phyloP scores from a whole-genome alignment of 345 rosid species.

The Salix caprea region DNA sequence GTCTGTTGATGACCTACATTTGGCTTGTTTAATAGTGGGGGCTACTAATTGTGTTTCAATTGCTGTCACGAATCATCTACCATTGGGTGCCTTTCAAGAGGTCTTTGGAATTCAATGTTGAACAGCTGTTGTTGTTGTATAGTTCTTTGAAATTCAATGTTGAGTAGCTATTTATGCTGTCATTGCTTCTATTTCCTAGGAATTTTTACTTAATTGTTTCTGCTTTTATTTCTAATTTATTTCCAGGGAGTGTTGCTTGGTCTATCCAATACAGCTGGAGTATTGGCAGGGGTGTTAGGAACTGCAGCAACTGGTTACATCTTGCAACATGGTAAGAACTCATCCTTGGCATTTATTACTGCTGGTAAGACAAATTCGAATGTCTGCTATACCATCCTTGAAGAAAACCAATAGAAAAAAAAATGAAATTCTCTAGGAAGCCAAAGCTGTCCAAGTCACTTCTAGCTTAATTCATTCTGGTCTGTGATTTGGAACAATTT shows the following conservation, averaged over 20 bases:
- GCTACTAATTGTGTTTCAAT: neutral
- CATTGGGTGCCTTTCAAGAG: neutral
- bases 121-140: neutral
- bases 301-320: slow-evolving; percentile 94
- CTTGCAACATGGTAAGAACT: slow-evolving; percentile 69
- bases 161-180: neutral
- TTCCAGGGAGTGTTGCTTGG: slow-evolving; percentile 87
- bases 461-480: neutral
- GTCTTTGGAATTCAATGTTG: neutral
- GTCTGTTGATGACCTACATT: neutral
- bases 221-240: neutral
- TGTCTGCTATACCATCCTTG: neutral
- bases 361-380: neutral
- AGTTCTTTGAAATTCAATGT: neutral
- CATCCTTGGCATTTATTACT: neutral
- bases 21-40: neutral
- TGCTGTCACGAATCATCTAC: neutral
- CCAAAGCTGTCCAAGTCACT: neutral
- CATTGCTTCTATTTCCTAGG: neutral
- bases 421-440: neutral
- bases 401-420: neutral
- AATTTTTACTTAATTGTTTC: neutral
- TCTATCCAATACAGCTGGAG: slow-evolving; percentile 91
- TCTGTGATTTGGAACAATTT: neutral
- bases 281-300: slow-evolving; percentile 89